Evolutionary conservation across 2,329 filamentous ascomycete genomes (phyloP), one percentile per base, ranked within the genome.

Genomic region (Catunica adiposa): DNA sequence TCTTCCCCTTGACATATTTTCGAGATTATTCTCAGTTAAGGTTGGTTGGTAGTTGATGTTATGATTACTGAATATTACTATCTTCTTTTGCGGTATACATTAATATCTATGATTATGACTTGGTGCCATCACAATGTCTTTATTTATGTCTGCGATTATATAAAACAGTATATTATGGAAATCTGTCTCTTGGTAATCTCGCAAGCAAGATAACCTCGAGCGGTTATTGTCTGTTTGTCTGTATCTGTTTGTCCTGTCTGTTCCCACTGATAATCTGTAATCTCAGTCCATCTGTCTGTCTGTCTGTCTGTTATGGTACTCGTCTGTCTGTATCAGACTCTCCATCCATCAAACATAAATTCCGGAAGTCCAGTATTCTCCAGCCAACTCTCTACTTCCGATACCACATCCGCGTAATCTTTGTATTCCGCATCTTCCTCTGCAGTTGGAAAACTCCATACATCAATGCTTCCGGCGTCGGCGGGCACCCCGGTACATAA

Each of bases 401-500:
- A 66, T 79, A 78, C 76, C 76, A 79, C 70, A 77, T 76, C 53
- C 74, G 64, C 23, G 71, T 75, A 58, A 76, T 76, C 63, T 71
- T 70, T 56, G 75, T 77, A 61, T 75, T 70, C 53, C 83, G 72
- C 76, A 87, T 85, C 76, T 87, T 87, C 67, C 80, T 81, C 70
- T 88, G 83, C 57, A 88, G 68, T 68, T 85, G 81, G 69, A 89
- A 84, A 64, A 88, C 82, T 8, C 56, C 75, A 66, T 80, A 80
- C 76, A 80, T 79, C 59, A 82, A 65, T n/a, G 78, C 78, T 67
- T 81, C 78, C 57, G 69, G 71, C 9, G 78, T 77, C 20, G 73
- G 81, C 63, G 77, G 77, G 73, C 84, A 89, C 1, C 84, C 84
- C 23, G 84, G 84, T 2, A 89, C 83, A 66, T 88, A 89, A 47